These are phyloP conservation scores for Secale cereale DNA, from an alignment of 176 grass and related monocot genomes.

Conservation along the genomic window DNA sequence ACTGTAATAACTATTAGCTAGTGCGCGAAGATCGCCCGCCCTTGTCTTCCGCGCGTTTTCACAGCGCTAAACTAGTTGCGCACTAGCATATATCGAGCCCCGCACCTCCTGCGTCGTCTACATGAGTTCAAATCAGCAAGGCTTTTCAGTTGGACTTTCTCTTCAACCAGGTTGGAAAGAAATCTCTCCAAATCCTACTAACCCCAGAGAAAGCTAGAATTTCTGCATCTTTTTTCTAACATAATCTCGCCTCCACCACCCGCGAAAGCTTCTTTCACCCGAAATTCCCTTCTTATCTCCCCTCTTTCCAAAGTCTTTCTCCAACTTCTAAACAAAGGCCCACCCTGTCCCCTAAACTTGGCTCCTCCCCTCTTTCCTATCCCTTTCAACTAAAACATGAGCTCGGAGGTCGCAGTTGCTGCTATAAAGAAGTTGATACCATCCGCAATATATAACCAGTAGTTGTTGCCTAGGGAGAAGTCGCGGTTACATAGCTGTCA, in stretches of 20 bases:
- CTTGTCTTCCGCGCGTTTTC: slow-evolving; percentile 22
- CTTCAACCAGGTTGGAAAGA: slow-evolving; percentile 39
- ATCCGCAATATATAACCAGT: slow-evolving; percentile 22
- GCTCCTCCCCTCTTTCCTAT: slow-evolving; percentile 33
- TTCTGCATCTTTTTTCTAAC: slow-evolving; percentile 35
- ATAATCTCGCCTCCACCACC: slow-evolving; percentile 68
- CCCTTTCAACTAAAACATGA: slow-evolving; percentile 49
- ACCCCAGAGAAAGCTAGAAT: slow-evolving; percentile 50
- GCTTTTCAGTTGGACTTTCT: slow-evolving; percentile 45
- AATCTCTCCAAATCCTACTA: slow-evolving; percentile 71
- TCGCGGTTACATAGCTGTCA: slow-evolving; percentile 43
- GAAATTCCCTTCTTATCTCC: slow-evolving; percentile 40
- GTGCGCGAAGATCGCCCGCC: slow-evolving; percentile 45
- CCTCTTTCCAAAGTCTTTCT: slow-evolving; percentile 52
- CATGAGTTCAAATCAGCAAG: slow-evolving; percentile 45
- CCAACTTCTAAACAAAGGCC: slow-evolving; percentile 66
- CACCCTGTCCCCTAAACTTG: slow-evolving; percentile 49
- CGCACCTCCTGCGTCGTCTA: slow-evolving; percentile 28
- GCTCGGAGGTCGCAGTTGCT: not conserved
- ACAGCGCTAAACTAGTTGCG: slow-evolving; percentile 22
- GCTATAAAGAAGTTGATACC: slow-evolving; percentile 8
- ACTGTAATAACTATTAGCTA: slow-evolving; percentile 20
- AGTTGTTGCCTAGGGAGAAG: slow-evolving; percentile 27
- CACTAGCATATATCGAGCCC: slow-evolving; percentile 13
- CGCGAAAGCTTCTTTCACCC: slow-evolving; percentile 50